Base-by-base conservation (phyloP, 2,329 filamentous ascomycete genomes). In the Penicillium hordei region DNA sequence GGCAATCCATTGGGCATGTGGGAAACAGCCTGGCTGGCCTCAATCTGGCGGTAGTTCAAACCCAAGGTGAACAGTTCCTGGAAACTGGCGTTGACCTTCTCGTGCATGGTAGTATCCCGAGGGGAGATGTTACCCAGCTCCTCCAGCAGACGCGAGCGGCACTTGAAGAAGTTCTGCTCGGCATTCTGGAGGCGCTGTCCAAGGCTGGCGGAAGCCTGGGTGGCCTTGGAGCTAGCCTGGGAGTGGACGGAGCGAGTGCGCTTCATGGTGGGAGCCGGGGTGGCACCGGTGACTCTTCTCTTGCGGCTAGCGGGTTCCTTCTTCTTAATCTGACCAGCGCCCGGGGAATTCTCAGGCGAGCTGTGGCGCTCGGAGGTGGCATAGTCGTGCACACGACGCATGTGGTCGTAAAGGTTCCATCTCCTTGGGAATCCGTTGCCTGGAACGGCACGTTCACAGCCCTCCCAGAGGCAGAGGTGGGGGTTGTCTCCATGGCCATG, bases 401-500 rank as follows among this genome's bases (percentile, higher is more conserved):
- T 97, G 82, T 97, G 93, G 78, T 97, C 93, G 75, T 89, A 88
- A 53, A 96, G 84, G 78, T 97, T 97, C 91, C 94, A 97, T 69
- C 93, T 89, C 68, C 93, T 88, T 38, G 93, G 93, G 72, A 97
- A 97, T 67, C 93, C 93, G 73, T 93, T 91, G 68, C 91, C 92
- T 25, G 85, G 81, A 34, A 89, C 81, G 57, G 91, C 87, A 63
- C 93, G 89, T 71, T 97, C 92, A 70, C 93, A 97, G 60, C 90
- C 91, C 29, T 89, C 83, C 75, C 93, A 94, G 59, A 87, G 86
- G 84, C 93, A 97, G 51, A 94, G 85, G 73, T 93, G 93, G 15
- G 93, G 93, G 77, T 95, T 93, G 70, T 93, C 89, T 61, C 93
- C 93, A 68, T 97, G 93, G 63, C 93, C 93, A 72, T 97, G 93